phyloP scores from a whole-genome alignment of 148 eudicot species.

The Fagopyrum esculentum region DNA sequence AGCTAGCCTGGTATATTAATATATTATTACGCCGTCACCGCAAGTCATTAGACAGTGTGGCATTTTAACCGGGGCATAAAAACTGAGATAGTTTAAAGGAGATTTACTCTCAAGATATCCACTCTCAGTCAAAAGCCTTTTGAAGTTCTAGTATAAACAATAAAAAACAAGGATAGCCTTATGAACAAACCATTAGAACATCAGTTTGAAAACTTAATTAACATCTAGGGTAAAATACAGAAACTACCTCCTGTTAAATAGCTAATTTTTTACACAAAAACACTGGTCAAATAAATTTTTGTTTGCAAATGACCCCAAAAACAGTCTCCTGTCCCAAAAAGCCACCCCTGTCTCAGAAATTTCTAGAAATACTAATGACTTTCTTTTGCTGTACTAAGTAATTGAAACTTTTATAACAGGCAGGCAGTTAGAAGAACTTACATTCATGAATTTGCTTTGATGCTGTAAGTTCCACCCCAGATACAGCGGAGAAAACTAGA shows the following conservation, averaged over 20 bases:
- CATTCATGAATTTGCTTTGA: slow-evolving; percentile 86
- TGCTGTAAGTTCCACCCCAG: slow-evolving; percentile 82
- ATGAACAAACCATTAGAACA: neutral
- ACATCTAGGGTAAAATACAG: neutral
- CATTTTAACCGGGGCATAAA: neutral
- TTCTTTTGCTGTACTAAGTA: neutral
- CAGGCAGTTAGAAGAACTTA: slow-evolving; percentile 27
- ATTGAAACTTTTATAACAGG: neutral
- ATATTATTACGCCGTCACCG: neutral
- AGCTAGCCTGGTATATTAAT: neutral
- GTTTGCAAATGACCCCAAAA: neutral
- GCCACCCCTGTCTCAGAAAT: neutral
- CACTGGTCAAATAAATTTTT: neutral
- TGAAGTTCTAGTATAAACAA: neutral
- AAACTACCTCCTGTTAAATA: neutral
- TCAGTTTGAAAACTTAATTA: neutral
- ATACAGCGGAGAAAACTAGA: slow-evolving; percentile 92
- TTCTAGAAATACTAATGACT: neutral
- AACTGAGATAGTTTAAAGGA: neutral
- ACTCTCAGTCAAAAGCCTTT: neutral
- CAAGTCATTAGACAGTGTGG: neutral
- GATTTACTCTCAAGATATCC: neutral
- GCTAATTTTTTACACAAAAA: neutral
- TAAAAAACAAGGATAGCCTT: neutral
- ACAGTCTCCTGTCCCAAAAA: neutral